A percentile compares a stretch with the other conserved stretches of the same genome.
Conservation (phyloP, 345 rosid genomes). For the Salix koriyanagi region DNA sequence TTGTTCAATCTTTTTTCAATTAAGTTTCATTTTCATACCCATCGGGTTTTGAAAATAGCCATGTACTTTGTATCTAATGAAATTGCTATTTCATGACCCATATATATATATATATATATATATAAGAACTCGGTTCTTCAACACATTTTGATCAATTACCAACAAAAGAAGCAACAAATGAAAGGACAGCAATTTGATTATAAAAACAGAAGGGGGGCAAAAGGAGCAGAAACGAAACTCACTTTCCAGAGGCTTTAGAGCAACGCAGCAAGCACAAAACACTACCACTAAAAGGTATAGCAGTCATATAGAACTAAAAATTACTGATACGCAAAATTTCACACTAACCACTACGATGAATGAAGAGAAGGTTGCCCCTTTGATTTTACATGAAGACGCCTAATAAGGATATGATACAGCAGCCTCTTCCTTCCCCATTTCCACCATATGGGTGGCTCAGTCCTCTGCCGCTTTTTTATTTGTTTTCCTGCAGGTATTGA, state of each 20-base stretch:
- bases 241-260: background rate
- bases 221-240: too few relatives aligned
- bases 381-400: constrained; percentile 37
- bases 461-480: constrained; percentile 41
- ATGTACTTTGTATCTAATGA: too few relatives aligned
- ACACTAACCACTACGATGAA: background rate
- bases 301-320: constrained; percentile 3
- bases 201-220: too few relatives aligned
- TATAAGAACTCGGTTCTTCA: too few relatives aligned
- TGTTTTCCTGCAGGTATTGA: constrained; percentile 43
- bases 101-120: too few relatives aligned
- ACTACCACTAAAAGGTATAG: background rate
- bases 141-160: too few relatives aligned
- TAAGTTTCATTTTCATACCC: too few relatives aligned
- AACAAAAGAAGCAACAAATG: too few relatives aligned
- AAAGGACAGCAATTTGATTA: background rate
- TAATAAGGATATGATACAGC: constrained; percentile 45
- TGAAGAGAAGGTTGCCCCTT: constrained; percentile 10
- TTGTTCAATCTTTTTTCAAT: too few relatives aligned
- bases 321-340: constrained; percentile 15
- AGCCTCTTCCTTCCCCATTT: constrained; percentile 70
- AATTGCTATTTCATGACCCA: too few relatives aligned
- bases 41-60: too few relatives aligned
- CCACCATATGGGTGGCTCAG: constrained; percentile 58
- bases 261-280: background rate